Evolutionary conservation across 2,329 filamentous ascomycete genomes (phyloP), one percentile per base, ranked within the genome.

Genomic region (Pseudogymnoascus sp.): DNA sequence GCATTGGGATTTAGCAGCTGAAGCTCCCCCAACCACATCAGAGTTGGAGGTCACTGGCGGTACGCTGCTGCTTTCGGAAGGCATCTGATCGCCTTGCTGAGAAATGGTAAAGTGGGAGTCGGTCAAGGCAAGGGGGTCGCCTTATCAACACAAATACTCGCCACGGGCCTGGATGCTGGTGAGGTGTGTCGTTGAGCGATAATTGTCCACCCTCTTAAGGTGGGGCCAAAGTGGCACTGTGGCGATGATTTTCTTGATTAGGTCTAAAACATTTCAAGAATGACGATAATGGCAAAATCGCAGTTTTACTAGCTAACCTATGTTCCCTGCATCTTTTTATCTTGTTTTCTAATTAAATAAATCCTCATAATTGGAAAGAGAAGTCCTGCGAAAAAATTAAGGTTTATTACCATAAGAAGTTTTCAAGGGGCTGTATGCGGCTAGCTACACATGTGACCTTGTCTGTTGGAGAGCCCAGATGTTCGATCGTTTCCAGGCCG

Each of bases 1-100:
- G 6, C n/a, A 26, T 59, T 62, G 16, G 22, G 33, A 38, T 53
- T 16, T 60, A 46, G 19, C 37, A 53, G 35, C 19, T 40, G 62
- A 50, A 26, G 22, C 12, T 60, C 61, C 38, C 28, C 46, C 59
- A 62, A 60, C 53, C 19, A 16, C 40, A 43, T 56, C 50, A 28
- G 64, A 60, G 28, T 64, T 65, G 26, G 59, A 38, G 40, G 53
- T 50, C 56, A 43, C 50, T 43, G 35, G 62, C 16, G 28, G 50
- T 56, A 28, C 59, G 37, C 5, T 61, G 37, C 56, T 35, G 59
- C 26, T 56, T 60, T 67, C 60, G 61, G 65, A 65, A 19, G 61
- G 40, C 66, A 67, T 67, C 33, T 63, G 62, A 41, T 6, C 33
- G 60, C 26, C 50, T 53, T 64, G 63, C 28, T 28, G 22, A 59